Conservation (phyloP, 1,284 basidiomycete genomes). For the Naganishia sp. region DNA sequence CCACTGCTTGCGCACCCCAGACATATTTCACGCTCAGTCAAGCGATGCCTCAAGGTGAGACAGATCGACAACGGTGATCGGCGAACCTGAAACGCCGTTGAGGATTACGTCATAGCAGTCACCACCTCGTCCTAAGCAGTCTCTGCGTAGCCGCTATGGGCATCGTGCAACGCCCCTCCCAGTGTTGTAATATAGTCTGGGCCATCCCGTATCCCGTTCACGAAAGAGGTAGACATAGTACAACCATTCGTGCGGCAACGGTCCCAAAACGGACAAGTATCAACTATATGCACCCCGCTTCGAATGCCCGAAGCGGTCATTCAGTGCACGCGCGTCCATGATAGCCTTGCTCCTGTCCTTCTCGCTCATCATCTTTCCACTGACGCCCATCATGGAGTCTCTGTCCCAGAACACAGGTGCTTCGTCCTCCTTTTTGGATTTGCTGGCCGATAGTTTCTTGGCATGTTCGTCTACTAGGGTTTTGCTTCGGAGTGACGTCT, state of each 20-base stretch:
- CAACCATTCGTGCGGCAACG: too few relatives aligned
- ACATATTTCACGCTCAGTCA: not conserved
- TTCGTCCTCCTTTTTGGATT: constrained; percentile 58
- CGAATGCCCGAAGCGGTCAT: constrained; percentile 71
- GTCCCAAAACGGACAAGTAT: not conserved
- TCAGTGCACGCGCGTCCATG: constrained; percentile 72
- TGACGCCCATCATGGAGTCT: constrained; percentile 77
- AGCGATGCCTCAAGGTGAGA: not conserved
- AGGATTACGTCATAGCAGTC: not conserved
- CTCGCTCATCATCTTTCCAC: constrained; percentile 82
- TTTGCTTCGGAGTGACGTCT: constrained; percentile 67
- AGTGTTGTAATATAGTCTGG: too few relatives aligned
- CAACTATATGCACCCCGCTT: constrained; percentile 50
- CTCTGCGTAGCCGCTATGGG: too few relatives aligned
- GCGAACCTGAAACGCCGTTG: constrained; percentile 5
- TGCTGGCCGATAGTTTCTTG: constrained; percentile 34
- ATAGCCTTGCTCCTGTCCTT: constrained; percentile 72
- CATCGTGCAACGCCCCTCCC: too few relatives aligned
- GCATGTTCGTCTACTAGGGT: constrained; percentile 71
- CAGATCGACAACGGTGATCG: constrained; percentile 2
- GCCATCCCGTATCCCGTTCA: too few relatives aligned
- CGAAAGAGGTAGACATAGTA: too few relatives aligned
- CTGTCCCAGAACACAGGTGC: constrained; percentile 80
- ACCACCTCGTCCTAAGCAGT: not conserved
- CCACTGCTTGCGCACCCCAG: too few relatives aligned